These are phyloP conservation scores for Colletotrichum camelliae DNA, from an alignment of 2,329 filamentous ascomycete species.

Conservation along the genomic window DNA sequence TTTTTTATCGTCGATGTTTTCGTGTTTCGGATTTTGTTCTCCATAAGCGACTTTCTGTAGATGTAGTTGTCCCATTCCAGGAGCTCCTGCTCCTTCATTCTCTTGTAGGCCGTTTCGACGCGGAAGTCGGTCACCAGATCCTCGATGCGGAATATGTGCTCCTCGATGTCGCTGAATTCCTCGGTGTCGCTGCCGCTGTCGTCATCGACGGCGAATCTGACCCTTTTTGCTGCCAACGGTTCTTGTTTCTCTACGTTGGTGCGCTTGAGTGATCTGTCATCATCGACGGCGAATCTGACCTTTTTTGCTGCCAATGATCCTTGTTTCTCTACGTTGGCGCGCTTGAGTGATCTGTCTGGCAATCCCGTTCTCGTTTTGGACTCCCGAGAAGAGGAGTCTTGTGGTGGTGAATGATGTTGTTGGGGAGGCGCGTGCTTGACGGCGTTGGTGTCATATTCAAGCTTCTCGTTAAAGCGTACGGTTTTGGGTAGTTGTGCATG, in stretches of 20 bases:
- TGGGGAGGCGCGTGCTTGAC: neutral
- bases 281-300: neutral
- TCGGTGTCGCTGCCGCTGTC: neutral
- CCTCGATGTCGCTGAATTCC: neutral
- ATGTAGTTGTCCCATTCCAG: neutral
- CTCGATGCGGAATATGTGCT: neutral
- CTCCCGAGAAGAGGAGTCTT: neutral
- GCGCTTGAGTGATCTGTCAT: neutral
- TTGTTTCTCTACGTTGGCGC: neutral
- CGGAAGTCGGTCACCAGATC: neutral
- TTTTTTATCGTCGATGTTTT: neutral
- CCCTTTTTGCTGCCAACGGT: neutral
- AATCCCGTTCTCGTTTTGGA: neutral
- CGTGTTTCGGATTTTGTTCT: neutral
- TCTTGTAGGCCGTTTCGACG: neutral
- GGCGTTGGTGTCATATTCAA: neutral
- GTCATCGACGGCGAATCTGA: neutral
- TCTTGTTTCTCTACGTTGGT: fast-evolving
- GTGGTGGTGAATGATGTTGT: neutral
- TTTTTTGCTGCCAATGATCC: neutral
- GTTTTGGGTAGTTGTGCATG: neutral
- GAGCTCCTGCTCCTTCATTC: neutral
- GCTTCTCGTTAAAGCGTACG: neutral
- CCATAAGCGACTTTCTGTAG: neutral
- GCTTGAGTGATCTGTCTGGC: neutral